Conservation (phyloP, 2,329 filamentous ascomycete species). For the Fusarium nematophilum region DNA sequence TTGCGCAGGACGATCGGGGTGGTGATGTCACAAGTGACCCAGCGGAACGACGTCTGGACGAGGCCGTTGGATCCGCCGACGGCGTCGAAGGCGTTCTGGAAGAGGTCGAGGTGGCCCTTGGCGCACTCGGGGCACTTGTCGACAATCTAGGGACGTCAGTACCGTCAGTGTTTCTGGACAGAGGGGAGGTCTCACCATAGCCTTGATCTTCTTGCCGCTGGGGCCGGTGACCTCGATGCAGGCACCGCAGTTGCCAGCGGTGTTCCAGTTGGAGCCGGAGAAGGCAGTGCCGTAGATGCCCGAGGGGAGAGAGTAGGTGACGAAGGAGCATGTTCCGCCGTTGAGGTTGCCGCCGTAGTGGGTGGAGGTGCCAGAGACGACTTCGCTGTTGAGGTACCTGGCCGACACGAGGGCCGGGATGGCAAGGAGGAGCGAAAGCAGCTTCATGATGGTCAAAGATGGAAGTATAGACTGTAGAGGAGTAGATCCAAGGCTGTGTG, state of each 20-base stretch:
- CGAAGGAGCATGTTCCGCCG: constrained; percentile 73
- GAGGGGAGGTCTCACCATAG: constrained; percentile 68
- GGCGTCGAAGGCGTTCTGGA: constrained; percentile 54
- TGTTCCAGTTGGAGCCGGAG: constrained; percentile 67
- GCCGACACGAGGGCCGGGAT: constrained; percentile 36
- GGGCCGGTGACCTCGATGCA: constrained; percentile 71
- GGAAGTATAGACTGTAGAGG: too few species aligned
- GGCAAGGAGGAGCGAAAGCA: constrained; percentile 30
- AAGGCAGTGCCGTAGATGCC: constrained; percentile 71
- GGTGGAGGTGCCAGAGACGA: constrained; percentile 48
- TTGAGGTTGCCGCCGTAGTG: constrained; percentile 66
- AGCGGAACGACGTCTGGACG: constrained; percentile 49
- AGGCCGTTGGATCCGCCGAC: constrained; percentile 52
- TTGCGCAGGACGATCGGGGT: constrained; percentile 55
- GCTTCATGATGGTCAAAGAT: constrained; percentile 36
- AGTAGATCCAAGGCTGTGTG: neutral
- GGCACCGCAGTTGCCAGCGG: constrained; percentile 67
- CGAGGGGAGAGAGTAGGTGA: constrained; percentile 69
- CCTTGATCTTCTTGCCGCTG: constrained; percentile 65
- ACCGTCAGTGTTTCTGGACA: too few species aligned
- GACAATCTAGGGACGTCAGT: constrained; percentile 50
- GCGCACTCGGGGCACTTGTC: constrained; percentile 58
- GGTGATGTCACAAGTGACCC: constrained; percentile 55
- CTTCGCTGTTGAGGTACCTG: constrained; percentile 24
- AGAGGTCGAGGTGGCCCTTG: constrained; percentile 57